These are phyloP conservation scores for Pseudogymnoascus sp. DNA, from an alignment of 2,329 filamentous ascomycete species.

Conservation along the genomic window DNA sequence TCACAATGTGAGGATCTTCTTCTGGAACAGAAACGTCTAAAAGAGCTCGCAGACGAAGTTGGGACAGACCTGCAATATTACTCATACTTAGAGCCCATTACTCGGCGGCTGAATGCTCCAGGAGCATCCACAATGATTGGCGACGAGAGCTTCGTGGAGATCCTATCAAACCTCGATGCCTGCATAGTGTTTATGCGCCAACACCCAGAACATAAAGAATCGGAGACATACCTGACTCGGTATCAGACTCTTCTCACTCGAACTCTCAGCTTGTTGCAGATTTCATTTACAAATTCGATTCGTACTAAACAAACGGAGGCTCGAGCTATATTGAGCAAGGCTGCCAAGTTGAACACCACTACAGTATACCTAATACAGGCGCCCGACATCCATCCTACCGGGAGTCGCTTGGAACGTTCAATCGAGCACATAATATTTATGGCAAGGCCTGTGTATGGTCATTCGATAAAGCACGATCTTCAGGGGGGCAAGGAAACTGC, in stretches of 20 bases:
- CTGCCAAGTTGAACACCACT: conserved; percentile 7
- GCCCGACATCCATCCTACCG: conserved; percentile 1
- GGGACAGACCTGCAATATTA: conserved; percentile 92
- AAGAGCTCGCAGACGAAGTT: conserved; percentile 73
- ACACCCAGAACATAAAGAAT: conserved; percentile 79
- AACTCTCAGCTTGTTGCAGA: conserved; percentile 51
- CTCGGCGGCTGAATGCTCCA: conserved; percentile 82
- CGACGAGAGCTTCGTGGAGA: conserved; percentile 76
- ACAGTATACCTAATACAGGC: conserved; percentile 10
- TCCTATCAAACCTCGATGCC: conserved; percentile 78
- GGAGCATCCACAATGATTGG: conserved; percentile 82
- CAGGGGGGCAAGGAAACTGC: background rate
- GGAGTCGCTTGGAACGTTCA: background rate
- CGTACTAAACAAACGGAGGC: background rate
- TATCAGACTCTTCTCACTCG: conserved; percentile 75
- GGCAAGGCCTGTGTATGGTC: conserved; percentile 7
- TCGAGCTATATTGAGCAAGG: conserved; percentile 6
- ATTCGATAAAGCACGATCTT: conserved; percentile 6
- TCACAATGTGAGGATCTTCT: conserved; percentile 85
- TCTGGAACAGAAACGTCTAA: conserved; percentile 70
- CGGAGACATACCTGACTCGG: conserved; percentile 77
- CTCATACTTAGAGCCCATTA: conserved; percentile 84
- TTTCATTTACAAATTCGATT: conserved; percentile 14
- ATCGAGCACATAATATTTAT: conserved; percentile 11
- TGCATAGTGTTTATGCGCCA: conserved; percentile 89